Base-by-base conservation (phyloP, 192 early-diverging fungal species). In the Cladochytrium replicatum region DNA sequence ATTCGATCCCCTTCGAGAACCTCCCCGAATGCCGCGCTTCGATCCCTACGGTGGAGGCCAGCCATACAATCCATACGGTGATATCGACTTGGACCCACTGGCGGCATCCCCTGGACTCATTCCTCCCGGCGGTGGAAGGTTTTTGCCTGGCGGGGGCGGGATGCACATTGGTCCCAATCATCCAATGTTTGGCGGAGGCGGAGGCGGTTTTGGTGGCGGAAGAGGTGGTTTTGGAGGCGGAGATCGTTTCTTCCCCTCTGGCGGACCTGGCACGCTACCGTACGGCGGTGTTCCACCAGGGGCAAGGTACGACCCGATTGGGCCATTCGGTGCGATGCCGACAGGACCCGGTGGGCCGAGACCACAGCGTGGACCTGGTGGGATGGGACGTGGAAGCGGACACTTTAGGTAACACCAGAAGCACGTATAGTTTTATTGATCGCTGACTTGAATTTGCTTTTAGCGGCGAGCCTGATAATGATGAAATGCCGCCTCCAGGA, bases 221-320 rank as follows among this genome's bases (percentile, higher is more conserved):
- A 24, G 60, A 4, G 58, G 52, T 15, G 32, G 29, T 19, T 46
- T 57, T 22, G 56, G 61, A 21, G 52, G 67, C 24, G 51, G 75
- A 25, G 66, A 65, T 32, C 60, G 71, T 29, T 67, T 57, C 45
- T 82, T 77, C 4, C 45, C 61, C 27, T 56, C 34, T 43, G 60
- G 53, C 15, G 55, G 60, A 21, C 68, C 58, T 11, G 64, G 59
- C 11, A 78, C 79, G 8, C 75, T 78, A 15, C 71, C 71, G 0
- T 61, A 54, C 4, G 68, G 68, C 17, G 68, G 63, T 23, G 67
- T 67, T 4, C 63, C 66, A 17, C 58, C 89, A 8, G 88, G 88
- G 21, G 92, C 92, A 6, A 74, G 90, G 17, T 96, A 91, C 63
- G 89, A 96, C 60, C 92, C 92, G 4, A 88, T 93, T 52, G 75